Evolutionary conservation across 805 yeast genomes (phyloP).

Genomic region (Saccharomycopsis sp.): DNA sequence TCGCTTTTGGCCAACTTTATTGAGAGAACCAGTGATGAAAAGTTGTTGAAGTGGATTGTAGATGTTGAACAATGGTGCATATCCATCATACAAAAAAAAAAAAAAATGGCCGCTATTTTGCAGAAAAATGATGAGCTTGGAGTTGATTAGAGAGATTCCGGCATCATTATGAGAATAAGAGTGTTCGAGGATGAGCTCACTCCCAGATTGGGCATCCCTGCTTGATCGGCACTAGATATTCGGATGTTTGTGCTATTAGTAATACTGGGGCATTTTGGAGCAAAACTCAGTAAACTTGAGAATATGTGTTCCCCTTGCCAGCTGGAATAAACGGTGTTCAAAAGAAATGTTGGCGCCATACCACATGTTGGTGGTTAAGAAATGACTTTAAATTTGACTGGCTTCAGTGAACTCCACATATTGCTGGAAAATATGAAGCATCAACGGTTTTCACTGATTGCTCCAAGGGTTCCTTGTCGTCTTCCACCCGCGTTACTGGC

Average conservation of each 20-base stretch:
- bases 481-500: too few relatives aligned
- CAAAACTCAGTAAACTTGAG: slow-evolving; percentile 95
- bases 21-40: slow-evolving; percentile 77
- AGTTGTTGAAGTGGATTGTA: slow-evolving; percentile 64
- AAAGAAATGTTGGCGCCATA: slow-evolving; percentile 99
- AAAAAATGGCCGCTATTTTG: slow-evolving; percentile 87
- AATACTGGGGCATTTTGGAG: too few relatives aligned
- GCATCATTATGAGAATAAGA: slow-evolving; percentile 55
- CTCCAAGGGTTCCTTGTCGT: slow-evolving; percentile 89
- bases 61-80: slow-evolving; percentile 66
- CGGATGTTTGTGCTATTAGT: slow-evolving; percentile 63
- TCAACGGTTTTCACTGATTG: slow-evolving; percentile 83
- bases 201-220: slow-evolving; percentile 93
- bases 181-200: slow-evolving; percentile 74
- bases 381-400: slow-evolving; percentile 80
- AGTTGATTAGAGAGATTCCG: slow-evolving; percentile 74
- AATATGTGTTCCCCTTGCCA: slow-evolving; percentile 62
- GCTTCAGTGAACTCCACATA: slow-evolving; percentile 98
- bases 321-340: slow-evolving; percentile 84
- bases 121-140: slow-evolving; percentile 92
- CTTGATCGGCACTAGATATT: slow-evolving; percentile 81
- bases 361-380: slow-evolving; percentile 89
- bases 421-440: slow-evolving; percentile 92
- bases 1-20: slow-evolving; percentile 81
- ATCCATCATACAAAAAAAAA: slow-evolving; percentile 94